Evolutionary conservation across 78 protist genomes (phyloP).

Genomic region (Planoprotostelium fungivorum): DNA sequence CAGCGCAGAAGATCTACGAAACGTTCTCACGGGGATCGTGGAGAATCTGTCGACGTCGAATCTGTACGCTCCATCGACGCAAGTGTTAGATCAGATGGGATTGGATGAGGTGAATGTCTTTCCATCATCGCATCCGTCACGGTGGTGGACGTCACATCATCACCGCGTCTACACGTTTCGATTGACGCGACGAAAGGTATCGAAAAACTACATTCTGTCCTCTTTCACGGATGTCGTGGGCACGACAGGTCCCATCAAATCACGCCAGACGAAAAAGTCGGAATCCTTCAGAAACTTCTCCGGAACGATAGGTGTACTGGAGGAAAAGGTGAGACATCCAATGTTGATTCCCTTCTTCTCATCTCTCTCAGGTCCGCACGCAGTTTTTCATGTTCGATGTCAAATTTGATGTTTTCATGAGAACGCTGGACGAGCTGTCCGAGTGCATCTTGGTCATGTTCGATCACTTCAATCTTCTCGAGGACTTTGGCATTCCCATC

Average conservation of each 20-base stretch:
- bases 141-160: too few relatives aligned
- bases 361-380: background rate
- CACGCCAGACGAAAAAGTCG: background rate
- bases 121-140: too few relatives aligned
- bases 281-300: background rate
- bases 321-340: background rate
- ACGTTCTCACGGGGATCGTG: background rate
- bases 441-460: background rate
- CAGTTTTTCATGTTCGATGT: background rate
- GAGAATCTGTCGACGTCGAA: background rate
- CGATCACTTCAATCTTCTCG: background rate
- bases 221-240: background rate
- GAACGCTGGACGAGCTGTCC: background rate
- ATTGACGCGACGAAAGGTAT: background rate
- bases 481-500: slow-evolving; percentile 1
- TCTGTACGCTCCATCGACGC: background rate
- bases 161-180: too few relatives aligned
- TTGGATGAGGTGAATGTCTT: background rate
- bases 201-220: background rate
- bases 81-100: background rate
- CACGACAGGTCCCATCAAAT: background rate
- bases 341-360: background rate
- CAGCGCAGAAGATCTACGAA: background rate
- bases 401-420: background rate
- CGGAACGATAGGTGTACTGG: background rate